Evolutionary conservation across 352 stramenopile genomes (phyloP).

Genomic region (Phytophthora citricola): DNA sequence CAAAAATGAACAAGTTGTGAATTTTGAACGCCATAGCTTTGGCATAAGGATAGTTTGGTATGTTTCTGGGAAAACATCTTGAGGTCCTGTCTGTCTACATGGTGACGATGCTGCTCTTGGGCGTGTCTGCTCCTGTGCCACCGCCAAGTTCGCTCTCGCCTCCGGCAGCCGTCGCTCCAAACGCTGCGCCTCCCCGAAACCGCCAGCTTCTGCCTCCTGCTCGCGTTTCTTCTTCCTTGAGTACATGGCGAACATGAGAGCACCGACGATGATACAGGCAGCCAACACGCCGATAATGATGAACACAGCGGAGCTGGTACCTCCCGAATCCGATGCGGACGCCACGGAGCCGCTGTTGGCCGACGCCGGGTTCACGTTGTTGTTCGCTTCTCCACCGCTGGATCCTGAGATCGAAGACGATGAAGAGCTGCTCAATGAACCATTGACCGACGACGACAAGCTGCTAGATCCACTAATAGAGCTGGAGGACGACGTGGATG

Average conservation of each 20-base stretch:
- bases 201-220: conserved; percentile 52
- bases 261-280: conserved; percentile 66
- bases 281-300: conserved; percentile 75
- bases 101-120: conserved; percentile 80
- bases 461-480: conserved; percentile 18
- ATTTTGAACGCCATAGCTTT: conserved; percentile 16
- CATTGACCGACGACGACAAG: conserved; percentile 28
- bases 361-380: conserved; percentile 19
- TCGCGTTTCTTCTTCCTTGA: conserved; percentile 77
- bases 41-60: conserved; percentile 44
- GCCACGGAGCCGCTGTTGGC: conserved; percentile 35
- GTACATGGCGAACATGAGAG: conserved; percentile 77
- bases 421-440: conserved; percentile 23
- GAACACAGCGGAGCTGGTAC: conserved; percentile 62
- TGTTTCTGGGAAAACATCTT: conserved; percentile 25
- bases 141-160: conserved; percentile 29
- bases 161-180: conserved; percentile 33
- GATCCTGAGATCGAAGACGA: conserved; percentile 20
- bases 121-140: conserved; percentile 54
- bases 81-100: conserved; percentile 57
- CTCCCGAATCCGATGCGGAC: conserved; percentile 33
- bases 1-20: too few relatives aligned
- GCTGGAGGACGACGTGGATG: conserved; percentile 10
- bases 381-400: conserved; percentile 6
- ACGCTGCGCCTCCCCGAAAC: conserved; percentile 53